Evolutionary conservation across 1,284 basidiomycete species (phyloP).

Genomic region (Malassezia brasiliensis): DNA sequence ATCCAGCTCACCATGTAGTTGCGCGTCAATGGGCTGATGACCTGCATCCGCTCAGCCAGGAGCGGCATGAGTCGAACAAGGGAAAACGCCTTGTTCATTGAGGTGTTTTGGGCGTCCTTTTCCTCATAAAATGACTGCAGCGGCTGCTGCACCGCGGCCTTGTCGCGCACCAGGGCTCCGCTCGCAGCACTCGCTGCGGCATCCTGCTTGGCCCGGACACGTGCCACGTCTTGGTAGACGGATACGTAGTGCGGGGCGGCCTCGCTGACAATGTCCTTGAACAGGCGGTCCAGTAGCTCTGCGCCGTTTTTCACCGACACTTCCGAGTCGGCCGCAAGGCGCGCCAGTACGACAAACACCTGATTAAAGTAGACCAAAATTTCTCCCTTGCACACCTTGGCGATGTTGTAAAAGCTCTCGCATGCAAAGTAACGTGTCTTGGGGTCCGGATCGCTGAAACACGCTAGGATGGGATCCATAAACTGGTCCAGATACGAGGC

Average conservation of each 20-base stretch:
- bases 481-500: constrained; percentile 89
- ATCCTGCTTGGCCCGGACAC: constrained; percentile 56
- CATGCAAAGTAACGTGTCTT: constrained; percentile 93
- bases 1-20: constrained; percentile 97
- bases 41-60: constrained; percentile 82
- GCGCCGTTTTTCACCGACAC: constrained; percentile 96
- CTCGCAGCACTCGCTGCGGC: constrained; percentile 16
- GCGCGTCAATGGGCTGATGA: constrained; percentile 86
- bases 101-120: constrained; percentile 21
- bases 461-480: constrained; percentile 76
- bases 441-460: constrained; percentile 89
- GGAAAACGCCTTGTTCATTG: constrained; percentile 60
- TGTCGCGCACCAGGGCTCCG: constrained; percentile 41
- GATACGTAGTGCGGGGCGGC: constrained; percentile 91
- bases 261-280: constrained; percentile 97
- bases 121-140: constrained; percentile 12
- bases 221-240: constrained; percentile 60
- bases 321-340: constrained; percentile 94
- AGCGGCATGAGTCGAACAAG: constrained; percentile 89
- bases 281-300: constrained; percentile 87
- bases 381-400: constrained; percentile 92
- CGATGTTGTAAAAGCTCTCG: constrained; percentile 94
- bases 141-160: constrained; percentile 24
- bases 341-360: constrained; percentile 76
- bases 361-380: constrained; percentile 95